A percentile compares a stretch with the other conserved stretches of the same genome.
phyloP scores from a whole-genome alignment of 495 filamentous ascomycete genomes.

The Aspergillus cavernicola region DNA sequence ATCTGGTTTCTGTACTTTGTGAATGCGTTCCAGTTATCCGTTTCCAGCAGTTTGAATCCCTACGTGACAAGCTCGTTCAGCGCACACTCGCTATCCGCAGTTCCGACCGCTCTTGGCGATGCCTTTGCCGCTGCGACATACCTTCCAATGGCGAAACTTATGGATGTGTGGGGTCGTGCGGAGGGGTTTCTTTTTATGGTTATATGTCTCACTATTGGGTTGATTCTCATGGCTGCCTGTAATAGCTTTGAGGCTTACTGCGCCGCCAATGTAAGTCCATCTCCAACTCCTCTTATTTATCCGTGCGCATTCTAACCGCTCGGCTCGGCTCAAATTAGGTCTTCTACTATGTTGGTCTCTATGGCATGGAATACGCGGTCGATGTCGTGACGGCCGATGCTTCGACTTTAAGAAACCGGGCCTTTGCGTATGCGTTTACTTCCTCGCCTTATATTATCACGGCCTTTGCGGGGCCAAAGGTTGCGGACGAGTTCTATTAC shows the following conservation, averaged over 20 bases:
- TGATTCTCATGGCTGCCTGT: slow-evolving; percentile 47
- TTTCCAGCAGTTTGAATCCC: slow-evolving; percentile 20
- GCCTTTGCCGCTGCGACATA: slow-evolving; percentile 58
- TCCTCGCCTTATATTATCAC: slow-evolving; percentile 52
- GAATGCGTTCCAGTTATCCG: slow-evolving; percentile 14
- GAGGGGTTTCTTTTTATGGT: slow-evolving; percentile 47
- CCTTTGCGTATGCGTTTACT: slow-evolving; percentile 54
- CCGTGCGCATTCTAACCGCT: not conserved
- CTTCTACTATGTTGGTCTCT: slow-evolving; percentile 53
- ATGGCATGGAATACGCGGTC: slow-evolving; percentile 51
- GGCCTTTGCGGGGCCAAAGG: slow-evolving; percentile 27
- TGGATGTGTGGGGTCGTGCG: slow-evolving; percentile 61
- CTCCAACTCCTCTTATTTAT: not conserved
- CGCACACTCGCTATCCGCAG: slow-evolving; percentile 30
- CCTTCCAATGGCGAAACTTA: slow-evolving; percentile 59
- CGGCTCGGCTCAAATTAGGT: slow-evolving; percentile 11
- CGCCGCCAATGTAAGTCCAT: slow-evolving; percentile 37
- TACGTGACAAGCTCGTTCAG: slow-evolving; percentile 31
- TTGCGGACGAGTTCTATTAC: slow-evolving; percentile 35
- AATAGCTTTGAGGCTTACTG: slow-evolving; percentile 42
- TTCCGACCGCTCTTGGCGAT: slow-evolving; percentile 23
- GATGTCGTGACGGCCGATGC: slow-evolving; percentile 60
- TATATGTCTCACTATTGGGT: slow-evolving; percentile 30
- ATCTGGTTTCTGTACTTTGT: slow-evolving; percentile 27
- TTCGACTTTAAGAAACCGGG: slow-evolving; percentile 55